Base-by-base conservation (phyloP, 1,139 yeast genomes). In the Sporopachydermia cereana region DNA sequence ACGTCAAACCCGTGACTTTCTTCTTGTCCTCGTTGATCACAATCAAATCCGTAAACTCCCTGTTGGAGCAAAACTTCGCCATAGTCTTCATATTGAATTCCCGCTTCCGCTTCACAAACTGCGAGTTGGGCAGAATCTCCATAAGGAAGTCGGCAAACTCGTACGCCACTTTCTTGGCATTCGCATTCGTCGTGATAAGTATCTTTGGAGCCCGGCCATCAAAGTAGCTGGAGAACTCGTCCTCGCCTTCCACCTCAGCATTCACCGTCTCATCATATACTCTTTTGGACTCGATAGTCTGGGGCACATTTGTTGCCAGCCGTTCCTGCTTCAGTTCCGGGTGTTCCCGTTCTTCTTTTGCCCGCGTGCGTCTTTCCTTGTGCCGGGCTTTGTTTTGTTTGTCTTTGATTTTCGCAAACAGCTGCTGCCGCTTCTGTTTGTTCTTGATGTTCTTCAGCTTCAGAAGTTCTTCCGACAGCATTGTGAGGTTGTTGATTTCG, bases 21-120 rank as follows among this genome's bases (percentile, higher is more conserved):
- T 91, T 91, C 62, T 88, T 88, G 64, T 86, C 96, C 65, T 91
- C 98, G 62, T 91, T 91, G 51, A 91, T 77, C 44, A 91, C 88
- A 36, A 91, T 69, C 54, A 91, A 68, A 58, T 89, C 95, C 0
- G 96, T 88, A 65, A 74, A 93, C 24, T 80, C 91, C 56, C 98
- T 69, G 58, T 83, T 84, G 42, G 77, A 60, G 60, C 96, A 84
- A 54, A 77, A 79, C 53, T 77, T 76, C 23, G 94, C 86, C 75
- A 91, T 91, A 48, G 86, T 95, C 53, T 80, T 77, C 74, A 91
- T 82, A 42, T 74, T 72, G 60, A 80, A 88, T 55, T 91, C 93
- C 53, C 76, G 73, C 59, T 89, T 88, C 49, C 98, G 76, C 62
- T 88, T 86, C 50, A 89, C 79, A 59, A 89, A 91, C 5, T 89